phyloP scores from a whole-genome alignment of 2,329 filamentous ascomycete species.

The Colletotrichum sansevieriae region DNA sequence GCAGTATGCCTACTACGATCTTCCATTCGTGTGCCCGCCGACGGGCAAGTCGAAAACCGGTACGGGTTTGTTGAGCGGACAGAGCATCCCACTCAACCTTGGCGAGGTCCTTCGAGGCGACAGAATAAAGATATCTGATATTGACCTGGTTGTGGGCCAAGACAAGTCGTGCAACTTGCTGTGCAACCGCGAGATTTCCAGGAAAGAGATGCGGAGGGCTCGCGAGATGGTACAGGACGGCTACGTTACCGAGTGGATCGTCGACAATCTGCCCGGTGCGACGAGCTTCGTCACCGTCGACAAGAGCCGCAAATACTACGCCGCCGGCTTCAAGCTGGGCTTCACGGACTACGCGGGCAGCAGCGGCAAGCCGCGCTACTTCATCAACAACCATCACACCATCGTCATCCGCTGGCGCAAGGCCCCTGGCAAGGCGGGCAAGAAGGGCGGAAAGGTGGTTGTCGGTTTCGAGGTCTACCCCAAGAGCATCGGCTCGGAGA shows the following conservation, averaged over 20 bases:
- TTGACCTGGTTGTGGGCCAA: conserved; percentile 82
- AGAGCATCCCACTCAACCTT: conserved; percentile 84
- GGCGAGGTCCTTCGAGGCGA: conserved; percentile 91
- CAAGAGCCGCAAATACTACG: conserved; percentile 88
- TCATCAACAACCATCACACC: conserved; percentile 89
- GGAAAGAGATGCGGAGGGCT: conserved; percentile 74
- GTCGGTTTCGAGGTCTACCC: conserved; percentile 93
- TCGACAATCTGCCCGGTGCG: conserved; percentile 90
- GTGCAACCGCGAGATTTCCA: conserved; percentile 76
- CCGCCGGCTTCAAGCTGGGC: conserved; percentile 89
- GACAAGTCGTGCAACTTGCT: conserved; percentile 80
- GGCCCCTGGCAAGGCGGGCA: conserved; percentile 76
- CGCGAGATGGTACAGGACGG: conserved; percentile 80
- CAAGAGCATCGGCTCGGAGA: conserved; percentile 78
- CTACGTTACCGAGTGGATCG: conserved; percentile 93
- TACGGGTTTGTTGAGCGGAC: conserved; percentile 78
- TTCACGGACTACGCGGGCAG: conserved; percentile 75
- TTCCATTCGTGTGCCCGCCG: conserved; percentile 88
- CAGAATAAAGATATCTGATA: conserved; percentile 86
- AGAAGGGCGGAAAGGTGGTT: conserved; percentile 81
- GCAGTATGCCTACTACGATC: conserved; percentile 92
- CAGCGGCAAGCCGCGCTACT: conserved; percentile 74
- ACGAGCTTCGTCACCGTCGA: conserved; percentile 91
- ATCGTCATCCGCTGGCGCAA: conserved; percentile 84
- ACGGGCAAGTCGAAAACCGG: conserved; percentile 75